Conservation (phyloP, 2,329 filamentous ascomycete genomes). For the Emericellopsis cladophorae region DNA sequence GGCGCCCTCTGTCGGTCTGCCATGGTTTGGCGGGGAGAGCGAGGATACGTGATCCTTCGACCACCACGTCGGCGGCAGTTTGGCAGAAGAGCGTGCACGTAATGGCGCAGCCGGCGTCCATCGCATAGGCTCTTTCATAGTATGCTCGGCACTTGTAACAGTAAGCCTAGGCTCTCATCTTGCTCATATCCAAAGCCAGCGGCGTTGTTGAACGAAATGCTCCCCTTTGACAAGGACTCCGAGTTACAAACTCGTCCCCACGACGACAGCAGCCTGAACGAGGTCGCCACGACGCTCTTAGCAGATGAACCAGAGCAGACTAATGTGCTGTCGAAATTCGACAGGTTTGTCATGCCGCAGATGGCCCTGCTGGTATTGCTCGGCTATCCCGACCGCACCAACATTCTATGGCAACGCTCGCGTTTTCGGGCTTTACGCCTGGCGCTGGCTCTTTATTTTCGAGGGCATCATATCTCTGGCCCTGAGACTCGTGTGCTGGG, state of each 20-base stretch:
- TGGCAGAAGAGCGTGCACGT: too few species aligned
- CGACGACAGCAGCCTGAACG: neutral
- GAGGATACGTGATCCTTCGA: too few species aligned
- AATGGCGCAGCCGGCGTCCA: too few species aligned
- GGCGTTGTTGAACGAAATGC: too few species aligned
- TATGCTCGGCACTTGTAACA: too few species aligned
- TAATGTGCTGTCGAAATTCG: conserved; percentile 14
- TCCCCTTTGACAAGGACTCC: too few species aligned
- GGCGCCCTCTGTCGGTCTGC: too few species aligned
- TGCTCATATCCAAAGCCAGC: too few species aligned
- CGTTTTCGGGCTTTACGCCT: conserved; percentile 32
- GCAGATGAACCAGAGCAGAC: neutral
- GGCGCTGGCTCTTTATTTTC: conserved; percentile 33
- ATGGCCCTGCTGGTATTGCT: conserved; percentile 33
- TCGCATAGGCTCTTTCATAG: too few species aligned
- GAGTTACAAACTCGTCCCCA: neutral
- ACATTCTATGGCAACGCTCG: conserved; percentile 37
- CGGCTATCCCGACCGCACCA: conserved; percentile 6
- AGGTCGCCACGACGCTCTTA: neutral
- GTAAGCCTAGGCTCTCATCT: too few species aligned
- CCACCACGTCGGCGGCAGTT: too few species aligned
- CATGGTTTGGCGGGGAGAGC: too few species aligned
- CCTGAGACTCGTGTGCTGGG: conserved; percentile 14
- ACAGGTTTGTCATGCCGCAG: conserved; percentile 36
- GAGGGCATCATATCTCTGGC: conserved; percentile 20